These are phyloP conservation scores for Lyophyllum semitale DNA, from an alignment of 768 basidiomycete species.

Conservation along the genomic window DNA sequence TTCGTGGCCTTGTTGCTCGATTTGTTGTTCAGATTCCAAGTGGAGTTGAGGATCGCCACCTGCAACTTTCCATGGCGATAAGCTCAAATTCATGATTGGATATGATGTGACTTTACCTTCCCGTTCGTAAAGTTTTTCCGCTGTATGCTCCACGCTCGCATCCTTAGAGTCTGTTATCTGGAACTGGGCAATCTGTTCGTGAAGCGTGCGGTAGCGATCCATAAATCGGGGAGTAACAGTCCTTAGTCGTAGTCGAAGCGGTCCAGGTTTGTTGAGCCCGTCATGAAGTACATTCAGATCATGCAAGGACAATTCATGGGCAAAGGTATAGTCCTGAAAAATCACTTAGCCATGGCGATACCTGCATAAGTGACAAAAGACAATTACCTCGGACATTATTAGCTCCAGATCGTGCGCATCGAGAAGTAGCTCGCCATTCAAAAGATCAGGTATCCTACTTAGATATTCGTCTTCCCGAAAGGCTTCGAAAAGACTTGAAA, in stretches of 20 bases:
- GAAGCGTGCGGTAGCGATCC: conserved; percentile 61
- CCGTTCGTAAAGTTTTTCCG: conserved; percentile 11
- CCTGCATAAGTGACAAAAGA: neutral
- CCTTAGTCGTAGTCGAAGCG: conserved; percentile 60
- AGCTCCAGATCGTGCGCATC: conserved; percentile 74
- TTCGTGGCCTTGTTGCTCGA: neutral
- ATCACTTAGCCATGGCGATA: neutral
- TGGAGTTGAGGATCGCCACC: neutral
- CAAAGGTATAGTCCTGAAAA: conserved; percentile 65
- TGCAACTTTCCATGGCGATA: neutral
- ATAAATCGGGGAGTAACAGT: conserved; percentile 60
- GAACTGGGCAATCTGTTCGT: conserved; percentile 49
- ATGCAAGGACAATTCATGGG: conserved; percentile 70
- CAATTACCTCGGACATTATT: conserved; percentile 61
- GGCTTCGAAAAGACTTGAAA: conserved; percentile 70
- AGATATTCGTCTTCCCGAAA: conserved; percentile 64
- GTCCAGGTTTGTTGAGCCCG: conserved; percentile 60
- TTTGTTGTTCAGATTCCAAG: neutral
- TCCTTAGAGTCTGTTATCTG: conserved; percentile 14
- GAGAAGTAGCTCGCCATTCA: conserved; percentile 64
- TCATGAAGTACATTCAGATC: conserved; percentile 74
- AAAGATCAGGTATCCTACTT: conserved; percentile 43
- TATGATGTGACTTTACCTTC: conserved; percentile 1
- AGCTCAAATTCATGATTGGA: neutral
- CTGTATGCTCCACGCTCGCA: neutral